Evolutionary conservation across 805 yeast species (phyloP), one percentile per base, ranked within the genome.

Genomic region (Pichia scutulata): DNA sequence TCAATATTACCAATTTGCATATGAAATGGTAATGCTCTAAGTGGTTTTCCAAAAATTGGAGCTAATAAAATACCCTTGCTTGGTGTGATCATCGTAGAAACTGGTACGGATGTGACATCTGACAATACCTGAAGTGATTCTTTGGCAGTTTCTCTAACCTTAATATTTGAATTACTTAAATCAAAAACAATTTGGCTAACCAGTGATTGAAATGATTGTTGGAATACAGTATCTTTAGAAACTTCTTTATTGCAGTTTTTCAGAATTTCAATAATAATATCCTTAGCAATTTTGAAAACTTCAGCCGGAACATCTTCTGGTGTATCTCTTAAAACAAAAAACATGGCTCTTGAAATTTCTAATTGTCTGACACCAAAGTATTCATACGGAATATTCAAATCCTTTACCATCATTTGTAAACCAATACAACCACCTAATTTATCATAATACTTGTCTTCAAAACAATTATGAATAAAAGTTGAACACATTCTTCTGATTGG

Each of bases 1-100:
- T 93, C 98, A 54, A 93, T 90, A 64, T 93, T 90, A 37, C 99
- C 99, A 50, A 93, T 93, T 69, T 95, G 99, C 96, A 92, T 93
- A 5, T 96, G 93, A 70, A 95, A 93, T 0, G 99, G 99, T 54
- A 93, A 73, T 0, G 99, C 99, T 55, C 99, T 76, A 51, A 93
- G 69, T 0, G 99, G 99, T 63, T 93, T 93, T 4, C 96, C 96
- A 71, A 93, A 95, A 22, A 93, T 93, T 7, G 99, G 98, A 0
- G 95, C 86, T 44, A 93, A 69, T 26, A 95, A 70, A 24, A 90
- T 80, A 44, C 81, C 83, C 59, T 89, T 88, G 48, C 95, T 90
- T 19, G 92, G 90, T 5, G 82, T 79, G 66, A 95, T 82, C 58
- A 95, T 77, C 1, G 82, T 78, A 1, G 92, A 77, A 43, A 88